A percentile compares a stretch with the other conserved stretches of the same genome.
Conservation (phyloP, 108 stramenopile species). For the Nitzschia palea region DNA sequence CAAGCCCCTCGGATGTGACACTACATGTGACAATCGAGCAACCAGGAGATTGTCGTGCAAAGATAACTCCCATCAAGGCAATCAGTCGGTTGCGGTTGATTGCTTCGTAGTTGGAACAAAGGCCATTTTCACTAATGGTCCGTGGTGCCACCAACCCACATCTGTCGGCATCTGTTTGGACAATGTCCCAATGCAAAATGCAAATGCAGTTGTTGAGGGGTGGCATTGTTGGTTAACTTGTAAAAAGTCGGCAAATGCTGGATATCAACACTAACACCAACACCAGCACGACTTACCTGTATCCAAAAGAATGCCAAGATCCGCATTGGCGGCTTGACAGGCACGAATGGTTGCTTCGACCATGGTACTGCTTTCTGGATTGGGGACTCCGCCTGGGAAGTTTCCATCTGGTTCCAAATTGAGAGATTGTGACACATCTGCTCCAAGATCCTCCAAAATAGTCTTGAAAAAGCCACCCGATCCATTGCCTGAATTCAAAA, state of each 20-base stretch:
- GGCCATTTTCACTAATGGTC: slow-evolving; percentile 10
- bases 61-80: slow-evolving; percentile 74
- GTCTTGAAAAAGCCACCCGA: slow-evolving; percentile 72
- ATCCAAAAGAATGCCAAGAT: slow-evolving; percentile 85
- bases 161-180: slow-evolving; percentile 80
- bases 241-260: too few relatives aligned
- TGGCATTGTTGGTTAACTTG: too few relatives aligned
- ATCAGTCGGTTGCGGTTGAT: slow-evolving; percentile 82
- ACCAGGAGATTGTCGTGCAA: slow-evolving; percentile 51
- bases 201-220: too few relatives aligned
- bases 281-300: slow-evolving; percentile 31
- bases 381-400: slow-evolving; percentile 78
- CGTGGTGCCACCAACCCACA: slow-evolving; percentile 74
- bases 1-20: slow-evolving; percentile 75
- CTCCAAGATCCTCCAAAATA: slow-evolving; percentile 66
- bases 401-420: slow-evolving; percentile 53
- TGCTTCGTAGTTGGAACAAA: slow-evolving; percentile 47
- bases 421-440: slow-evolving; percentile 61
- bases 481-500: slow-evolving; percentile 81
- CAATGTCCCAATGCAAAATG: too few relatives aligned
- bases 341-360: slow-evolving; percentile 61
- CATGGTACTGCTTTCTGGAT: slow-evolving; percentile 75
- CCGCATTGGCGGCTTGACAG: slow-evolving; percentile 61
- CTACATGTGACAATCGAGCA: slow-evolving; percentile 80
- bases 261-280: too few relatives aligned